Evolutionary conservation across 225 moss, liverwort and hornwort species (phyloP).

Genomic region (Neckera pumila): DNA sequence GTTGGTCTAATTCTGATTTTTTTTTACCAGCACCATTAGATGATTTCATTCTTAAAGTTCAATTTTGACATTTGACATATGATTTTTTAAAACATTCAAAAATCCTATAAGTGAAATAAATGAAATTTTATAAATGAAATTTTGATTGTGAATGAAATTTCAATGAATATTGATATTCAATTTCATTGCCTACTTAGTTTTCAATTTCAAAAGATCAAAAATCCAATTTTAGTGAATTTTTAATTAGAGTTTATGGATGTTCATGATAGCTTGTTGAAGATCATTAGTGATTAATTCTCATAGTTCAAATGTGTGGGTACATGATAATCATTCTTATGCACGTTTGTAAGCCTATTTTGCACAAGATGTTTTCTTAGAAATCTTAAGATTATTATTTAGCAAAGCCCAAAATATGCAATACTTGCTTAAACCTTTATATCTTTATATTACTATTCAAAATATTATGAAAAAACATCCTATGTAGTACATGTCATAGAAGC

Average conservation of each 20-base stretch:
- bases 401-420: neutral
- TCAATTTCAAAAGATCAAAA: neutral
- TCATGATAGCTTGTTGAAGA: neutral
- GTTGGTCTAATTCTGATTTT: too few species aligned
- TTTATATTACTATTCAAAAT: neutral
- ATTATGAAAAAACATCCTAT: neutral
- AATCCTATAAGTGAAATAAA: neutral
- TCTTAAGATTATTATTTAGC: neutral
- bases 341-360: neutral
- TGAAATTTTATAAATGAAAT: too few species aligned
- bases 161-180: too few species aligned
- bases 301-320: neutral
- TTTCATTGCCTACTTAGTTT: neutral
- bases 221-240: neutral
- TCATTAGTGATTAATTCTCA: neutral
- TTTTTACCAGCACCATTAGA: neutral
- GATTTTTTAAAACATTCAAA: neutral
- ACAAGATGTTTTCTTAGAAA: neutral
- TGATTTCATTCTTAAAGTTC: too few species aligned
- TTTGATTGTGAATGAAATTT: neutral
- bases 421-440: neutral
- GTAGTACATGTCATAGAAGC: too few species aligned
- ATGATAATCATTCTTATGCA: neutral
- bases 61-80: neutral
- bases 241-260: neutral